These are phyloP conservation scores for Silene noctiflora DNA, from an alignment of 179 eudicot species.

Conservation along the genomic window DNA sequence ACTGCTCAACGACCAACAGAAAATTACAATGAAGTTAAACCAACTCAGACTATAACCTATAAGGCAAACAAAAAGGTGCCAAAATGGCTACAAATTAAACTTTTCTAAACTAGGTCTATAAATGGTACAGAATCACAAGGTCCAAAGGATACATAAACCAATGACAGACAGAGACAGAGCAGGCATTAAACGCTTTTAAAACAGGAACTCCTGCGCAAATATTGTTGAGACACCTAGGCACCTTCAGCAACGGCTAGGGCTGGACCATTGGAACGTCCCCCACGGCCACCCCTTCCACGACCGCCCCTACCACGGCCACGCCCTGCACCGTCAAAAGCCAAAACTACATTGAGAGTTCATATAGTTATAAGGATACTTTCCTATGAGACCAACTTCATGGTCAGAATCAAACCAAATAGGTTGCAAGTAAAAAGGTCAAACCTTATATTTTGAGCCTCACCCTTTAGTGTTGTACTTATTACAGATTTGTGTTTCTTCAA, in stretches of 20 bases:
- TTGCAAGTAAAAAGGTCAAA: neutral
- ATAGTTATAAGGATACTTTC: neutral
- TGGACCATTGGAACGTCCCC: slow-evolving; percentile 60
- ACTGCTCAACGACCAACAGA: slow-evolving; percentile 41
- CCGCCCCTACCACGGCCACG: slow-evolving; percentile 79
- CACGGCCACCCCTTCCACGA: slow-evolving; percentile 90
- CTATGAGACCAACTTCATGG: neutral
- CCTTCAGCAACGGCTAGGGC: slow-evolving; percentile 41
- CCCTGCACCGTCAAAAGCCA: slow-evolving; percentile 32
- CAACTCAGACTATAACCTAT: slow-evolving; percentile 28
- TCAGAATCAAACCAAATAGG: neutral
- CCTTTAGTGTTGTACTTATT: too few species aligned
- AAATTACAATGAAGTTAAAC: slow-evolving; percentile 31
- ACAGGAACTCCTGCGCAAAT: slow-evolving; percentile 36
- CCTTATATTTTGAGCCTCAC: too few species aligned
- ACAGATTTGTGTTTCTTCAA: too few species aligned
- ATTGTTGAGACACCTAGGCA: slow-evolving; percentile 30
- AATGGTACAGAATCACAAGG: slow-evolving; percentile 35
- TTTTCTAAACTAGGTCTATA: slow-evolving; percentile 46
- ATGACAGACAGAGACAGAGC: slow-evolving; percentile 40
- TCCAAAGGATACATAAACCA: slow-evolving; percentile 31
- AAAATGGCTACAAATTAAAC: slow-evolving; percentile 17
- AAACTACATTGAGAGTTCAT: neutral
- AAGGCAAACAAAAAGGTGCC: slow-evolving; percentile 28
- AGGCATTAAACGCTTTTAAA: slow-evolving; percentile 46